phyloP scores from a whole-genome alignment of 495 filamentous ascomycete genomes.

The Clavariopsis aquatica region DNA sequence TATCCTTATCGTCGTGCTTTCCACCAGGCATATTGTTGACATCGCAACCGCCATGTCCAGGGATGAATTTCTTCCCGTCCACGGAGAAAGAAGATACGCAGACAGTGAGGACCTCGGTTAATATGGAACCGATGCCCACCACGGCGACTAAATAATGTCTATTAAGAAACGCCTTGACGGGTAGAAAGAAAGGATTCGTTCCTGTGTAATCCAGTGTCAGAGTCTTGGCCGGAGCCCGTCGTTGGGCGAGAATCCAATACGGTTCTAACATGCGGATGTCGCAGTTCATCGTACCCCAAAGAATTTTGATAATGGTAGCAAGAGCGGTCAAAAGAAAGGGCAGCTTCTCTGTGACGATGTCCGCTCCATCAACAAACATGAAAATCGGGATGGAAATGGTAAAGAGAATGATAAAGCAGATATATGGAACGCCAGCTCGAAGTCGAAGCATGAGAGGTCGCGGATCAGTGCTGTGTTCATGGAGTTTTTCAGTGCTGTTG shows the following conservation, averaged over 20 bases:
- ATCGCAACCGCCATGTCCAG: slow-evolving; percentile 18
- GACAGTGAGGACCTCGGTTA: slow-evolving; percentile 69
- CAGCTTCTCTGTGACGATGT: slow-evolving; percentile 57
- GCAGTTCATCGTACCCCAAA: slow-evolving; percentile 69
- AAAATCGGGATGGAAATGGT: slow-evolving; percentile 56
- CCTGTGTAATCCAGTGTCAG: slow-evolving; percentile 72
- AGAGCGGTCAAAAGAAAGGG: slow-evolving; percentile 66
- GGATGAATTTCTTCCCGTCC: slow-evolving; percentile 57
- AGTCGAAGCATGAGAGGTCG: slow-evolving; percentile 65
- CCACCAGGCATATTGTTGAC: slow-evolving; percentile 14
- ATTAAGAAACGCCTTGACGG: slow-evolving; percentile 61
- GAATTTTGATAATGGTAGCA: slow-evolving; percentile 64
- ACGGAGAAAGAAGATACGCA: slow-evolving; percentile 63
- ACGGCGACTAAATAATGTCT: slow-evolving; percentile 63
- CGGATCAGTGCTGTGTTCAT: slow-evolving; percentile 44
- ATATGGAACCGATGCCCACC: slow-evolving; percentile 62
- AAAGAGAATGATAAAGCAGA: slow-evolving; percentile 55
- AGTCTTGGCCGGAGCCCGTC: slow-evolving; percentile 62
- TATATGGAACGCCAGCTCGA: slow-evolving; percentile 60
- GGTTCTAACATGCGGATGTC: slow-evolving; percentile 74
- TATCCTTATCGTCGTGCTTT: not conserved
- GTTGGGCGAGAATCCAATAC: slow-evolving; percentile 65
- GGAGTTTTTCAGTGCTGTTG: slow-evolving; percentile 45
- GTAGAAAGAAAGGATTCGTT: slow-evolving; percentile 65
- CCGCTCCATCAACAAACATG: slow-evolving; percentile 55